These are phyloP conservation scores for Fusarium euwallaceae DNA, from an alignment of 2,329 filamentous ascomycete species.

Conservation along the genomic window DNA sequence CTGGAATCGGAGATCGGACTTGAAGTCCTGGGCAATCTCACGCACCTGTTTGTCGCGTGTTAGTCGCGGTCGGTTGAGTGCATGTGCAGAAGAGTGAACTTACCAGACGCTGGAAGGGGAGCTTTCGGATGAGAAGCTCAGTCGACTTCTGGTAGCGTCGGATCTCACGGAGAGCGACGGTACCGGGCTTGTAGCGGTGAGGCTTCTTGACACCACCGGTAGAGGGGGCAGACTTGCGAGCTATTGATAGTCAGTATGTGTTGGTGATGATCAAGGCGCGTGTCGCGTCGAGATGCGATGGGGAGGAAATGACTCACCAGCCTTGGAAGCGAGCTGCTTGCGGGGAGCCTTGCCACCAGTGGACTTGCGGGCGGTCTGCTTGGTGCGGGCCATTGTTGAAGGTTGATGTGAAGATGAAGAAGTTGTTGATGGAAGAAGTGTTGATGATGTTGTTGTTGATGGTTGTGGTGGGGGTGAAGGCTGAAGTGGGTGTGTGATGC, in stretches of 20 bases:
- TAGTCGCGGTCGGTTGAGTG: not conserved
- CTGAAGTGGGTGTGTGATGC: constrained; percentile 57
- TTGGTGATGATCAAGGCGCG: constrained; percentile 19
- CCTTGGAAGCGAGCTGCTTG: constrained; percentile 99
- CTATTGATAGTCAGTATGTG: constrained; percentile 38
- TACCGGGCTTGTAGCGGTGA: constrained; percentile 90
- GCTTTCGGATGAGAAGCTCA: constrained; percentile 95
- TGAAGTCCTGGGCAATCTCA: constrained; percentile 97
- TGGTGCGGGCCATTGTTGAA: constrained; percentile 72
- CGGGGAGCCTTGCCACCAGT: constrained; percentile 83
- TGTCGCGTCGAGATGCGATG: constrained; percentile 20
- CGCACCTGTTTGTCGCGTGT: constrained; percentile 70
- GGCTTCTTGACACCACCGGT: constrained; percentile 98
- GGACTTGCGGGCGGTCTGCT: constrained; percentile 81
- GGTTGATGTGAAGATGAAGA: constrained; percentile 51
- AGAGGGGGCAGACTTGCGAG: constrained; percentile 96
- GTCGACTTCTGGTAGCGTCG: constrained; percentile 98
- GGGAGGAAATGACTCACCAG: constrained; percentile 60
- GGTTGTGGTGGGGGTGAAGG: constrained; percentile 48
- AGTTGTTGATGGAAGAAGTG: constrained; percentile 46
- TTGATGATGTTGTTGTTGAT: constrained; percentile 40
- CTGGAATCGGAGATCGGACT: constrained; percentile 97
- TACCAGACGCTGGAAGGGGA: constrained; percentile 96
- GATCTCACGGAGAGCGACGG: constrained; percentile 98
- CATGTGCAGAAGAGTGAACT: constrained; percentile 41